Evolutionary conservation across 2,329 filamentous ascomycete genomes (phyloP).

Genomic region (Colletotrichum zoysiae): DNA sequence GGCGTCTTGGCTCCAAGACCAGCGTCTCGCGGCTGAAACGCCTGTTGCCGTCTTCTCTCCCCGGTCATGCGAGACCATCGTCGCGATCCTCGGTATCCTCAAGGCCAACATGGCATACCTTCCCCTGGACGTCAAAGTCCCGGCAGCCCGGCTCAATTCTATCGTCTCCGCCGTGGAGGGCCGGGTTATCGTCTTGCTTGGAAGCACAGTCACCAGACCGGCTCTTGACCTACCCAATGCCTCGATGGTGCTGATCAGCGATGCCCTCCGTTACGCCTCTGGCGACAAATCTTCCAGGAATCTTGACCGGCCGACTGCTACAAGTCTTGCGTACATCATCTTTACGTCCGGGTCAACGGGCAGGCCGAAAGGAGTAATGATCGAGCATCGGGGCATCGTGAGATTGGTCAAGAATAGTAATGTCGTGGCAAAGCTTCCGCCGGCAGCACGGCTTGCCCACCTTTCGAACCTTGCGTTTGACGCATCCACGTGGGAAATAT

Average conservation of each 20-base stretch:
- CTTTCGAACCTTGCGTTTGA: conserved; percentile 45
- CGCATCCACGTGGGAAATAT: conserved; percentile 43
- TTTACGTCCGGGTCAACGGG: conserved; percentile 39
- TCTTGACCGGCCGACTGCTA: neutral
- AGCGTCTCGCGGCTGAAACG: conserved; percentile 15
- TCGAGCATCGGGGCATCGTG: conserved; percentile 23
- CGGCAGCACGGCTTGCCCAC: neutral
- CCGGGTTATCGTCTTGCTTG: conserved; percentile 33
- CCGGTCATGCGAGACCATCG: conserved; percentile 45
- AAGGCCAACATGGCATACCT: conserved; percentile 48
- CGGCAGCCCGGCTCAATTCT: conserved; percentile 39
- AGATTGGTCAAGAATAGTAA: conserved; percentile 8
- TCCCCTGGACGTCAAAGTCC: conserved; percentile 44
- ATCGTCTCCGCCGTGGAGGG: conserved; percentile 40
- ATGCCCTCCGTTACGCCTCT: neutral
- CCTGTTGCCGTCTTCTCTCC: conserved; percentile 43
- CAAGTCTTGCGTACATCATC: conserved; percentile 33
- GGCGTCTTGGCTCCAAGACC: conserved; percentile 9
- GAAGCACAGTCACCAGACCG: conserved; percentile 18
- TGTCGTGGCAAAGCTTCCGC: conserved; percentile 2
- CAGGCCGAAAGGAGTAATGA: conserved; percentile 36
- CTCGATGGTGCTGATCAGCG: conserved; percentile 35
- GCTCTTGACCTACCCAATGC: conserved; percentile 19
- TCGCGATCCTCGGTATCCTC: conserved; percentile 45
- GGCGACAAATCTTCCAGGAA: fast-evolving